phyloP scores from a whole-genome alignment of 176 grass and related monocot genomes.

The Chrysopogon serrulatus region DNA sequence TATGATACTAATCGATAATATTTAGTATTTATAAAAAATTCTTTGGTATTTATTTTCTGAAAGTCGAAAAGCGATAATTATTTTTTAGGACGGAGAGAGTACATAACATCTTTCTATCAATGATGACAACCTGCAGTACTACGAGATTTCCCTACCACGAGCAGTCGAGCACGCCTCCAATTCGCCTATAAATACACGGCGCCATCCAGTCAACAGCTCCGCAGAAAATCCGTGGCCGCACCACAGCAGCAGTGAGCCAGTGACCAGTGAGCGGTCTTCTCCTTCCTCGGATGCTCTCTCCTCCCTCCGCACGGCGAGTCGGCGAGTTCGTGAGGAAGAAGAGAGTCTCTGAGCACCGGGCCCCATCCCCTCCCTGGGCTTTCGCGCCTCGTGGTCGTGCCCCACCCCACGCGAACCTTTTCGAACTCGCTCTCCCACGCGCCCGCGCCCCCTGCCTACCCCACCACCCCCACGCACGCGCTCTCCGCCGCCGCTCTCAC shows the following conservation, averaged over 20 bases:
- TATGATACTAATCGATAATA: too few species aligned
- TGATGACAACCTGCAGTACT: background rate
- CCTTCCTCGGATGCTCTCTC: conserved; percentile 17
- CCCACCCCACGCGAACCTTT: conserved; percentile 1
- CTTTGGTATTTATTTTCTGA: too few species aligned
- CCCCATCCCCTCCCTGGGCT: background rate
- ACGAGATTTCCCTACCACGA: background rate
- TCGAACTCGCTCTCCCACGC: conserved; percentile 4
- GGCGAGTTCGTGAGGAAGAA: background rate
- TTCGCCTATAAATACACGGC: background rate
- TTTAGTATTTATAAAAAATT: too few species aligned
- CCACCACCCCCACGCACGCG: too few species aligned
- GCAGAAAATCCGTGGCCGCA: background rate
- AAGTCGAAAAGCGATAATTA: too few species aligned
- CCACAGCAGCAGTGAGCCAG: background rate
- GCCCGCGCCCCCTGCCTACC: background rate
- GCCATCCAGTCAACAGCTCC: background rate
- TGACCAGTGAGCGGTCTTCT: background rate
- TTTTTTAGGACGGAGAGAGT: too few species aligned
- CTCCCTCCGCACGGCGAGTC: background rate
- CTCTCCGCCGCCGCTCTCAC: background rate
- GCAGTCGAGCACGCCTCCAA: background rate
- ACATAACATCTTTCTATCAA: background rate
- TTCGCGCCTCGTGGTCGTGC: conserved; percentile 36
- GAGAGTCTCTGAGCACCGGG: background rate